Percentiles rank a stretch among this genome's conserved stretches.
Evolutionary conservation across 441 rosid species (phyloP).

Genomic region (Adansonia madagascariensis): DNA sequence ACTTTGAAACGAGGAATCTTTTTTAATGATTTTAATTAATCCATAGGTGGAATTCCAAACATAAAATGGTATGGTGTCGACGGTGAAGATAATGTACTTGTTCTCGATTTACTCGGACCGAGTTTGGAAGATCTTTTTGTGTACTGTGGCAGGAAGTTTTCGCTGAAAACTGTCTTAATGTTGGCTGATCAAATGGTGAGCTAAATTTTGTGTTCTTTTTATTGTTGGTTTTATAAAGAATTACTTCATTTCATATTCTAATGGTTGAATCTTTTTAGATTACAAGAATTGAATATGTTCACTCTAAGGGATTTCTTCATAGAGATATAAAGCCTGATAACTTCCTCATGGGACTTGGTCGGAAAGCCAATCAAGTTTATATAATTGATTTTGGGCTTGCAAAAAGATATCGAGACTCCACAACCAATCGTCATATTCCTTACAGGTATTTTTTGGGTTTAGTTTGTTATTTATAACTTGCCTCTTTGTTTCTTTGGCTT

Average conservation of each 20-base stretch:
- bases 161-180: conserved; percentile 64
- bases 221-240: not conserved
- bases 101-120: conserved; percentile 67
- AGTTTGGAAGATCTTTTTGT: conserved; percentile 73
- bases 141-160: conserved; percentile 71
- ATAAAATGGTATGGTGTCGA: conserved; percentile 67
- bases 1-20: not conserved
- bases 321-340: conserved; percentile 95
- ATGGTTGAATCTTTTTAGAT: conserved; percentile 44
- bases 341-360: conserved; percentile 92
- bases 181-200: conserved; percentile 75
- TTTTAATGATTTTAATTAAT: not conserved
- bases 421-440: conserved; percentile 73
- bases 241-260: conserved; percentile 20
- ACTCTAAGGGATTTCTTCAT: conserved; percentile 86
- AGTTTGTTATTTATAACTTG: conserved; percentile 7
- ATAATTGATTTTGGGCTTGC: conserved; percentile 78
- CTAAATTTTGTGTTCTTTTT: not conserved
- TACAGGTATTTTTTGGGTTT: conserved; percentile 49
- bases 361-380: conserved; percentile 90
- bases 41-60: conserved; percentile 58
- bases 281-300: conserved; percentile 81
- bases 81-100: conserved; percentile 59
- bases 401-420: conserved; percentile 69
- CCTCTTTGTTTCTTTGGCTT: not conserved